These are phyloP conservation scores for Eucalyptus marginata DNA, from an alignment of 345 rosid genomes.

Conservation along the genomic window DNA sequence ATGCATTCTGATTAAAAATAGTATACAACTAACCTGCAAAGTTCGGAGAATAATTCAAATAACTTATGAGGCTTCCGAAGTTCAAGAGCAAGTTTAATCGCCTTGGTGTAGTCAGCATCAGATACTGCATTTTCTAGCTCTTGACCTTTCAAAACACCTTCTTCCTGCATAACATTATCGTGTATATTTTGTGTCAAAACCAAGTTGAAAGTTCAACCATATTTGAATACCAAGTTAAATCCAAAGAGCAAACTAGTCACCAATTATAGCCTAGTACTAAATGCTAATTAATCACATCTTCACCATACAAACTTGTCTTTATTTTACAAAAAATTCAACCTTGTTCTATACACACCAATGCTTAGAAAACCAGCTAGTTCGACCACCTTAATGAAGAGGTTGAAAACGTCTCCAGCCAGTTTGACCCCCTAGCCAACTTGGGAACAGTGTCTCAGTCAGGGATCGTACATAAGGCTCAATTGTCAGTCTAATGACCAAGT, in stretches of 20 bases:
- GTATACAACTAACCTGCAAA: constrained; percentile 51
- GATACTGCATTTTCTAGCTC: constrained; percentile 82
- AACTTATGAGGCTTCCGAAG: constrained; percentile 78
- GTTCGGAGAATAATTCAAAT: constrained; percentile 53
- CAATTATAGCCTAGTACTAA: background rate
- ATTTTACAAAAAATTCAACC: background rate
- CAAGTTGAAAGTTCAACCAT: background rate
- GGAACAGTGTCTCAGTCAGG: background rate
- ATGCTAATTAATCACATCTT: background rate
- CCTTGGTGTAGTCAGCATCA: constrained; percentile 70
- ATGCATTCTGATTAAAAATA: background rate
- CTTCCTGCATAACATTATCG: constrained; percentile 40
- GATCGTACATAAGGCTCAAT: background rate
- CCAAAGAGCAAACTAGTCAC: background rate
- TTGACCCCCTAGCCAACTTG: background rate
- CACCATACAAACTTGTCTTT: background rate
- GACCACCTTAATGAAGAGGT: background rate
- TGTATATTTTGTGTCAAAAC: background rate
- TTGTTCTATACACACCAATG: background rate
- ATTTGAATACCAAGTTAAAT: background rate
- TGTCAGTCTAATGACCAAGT: background rate
- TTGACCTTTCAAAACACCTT: constrained; percentile 63
- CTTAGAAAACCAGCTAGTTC: background rate
- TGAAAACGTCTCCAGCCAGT: background rate
- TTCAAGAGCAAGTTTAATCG: constrained; percentile 80